phyloP scores from a whole-genome alignment of 305 asterid genomes.

The Rubia occidens region DNA sequence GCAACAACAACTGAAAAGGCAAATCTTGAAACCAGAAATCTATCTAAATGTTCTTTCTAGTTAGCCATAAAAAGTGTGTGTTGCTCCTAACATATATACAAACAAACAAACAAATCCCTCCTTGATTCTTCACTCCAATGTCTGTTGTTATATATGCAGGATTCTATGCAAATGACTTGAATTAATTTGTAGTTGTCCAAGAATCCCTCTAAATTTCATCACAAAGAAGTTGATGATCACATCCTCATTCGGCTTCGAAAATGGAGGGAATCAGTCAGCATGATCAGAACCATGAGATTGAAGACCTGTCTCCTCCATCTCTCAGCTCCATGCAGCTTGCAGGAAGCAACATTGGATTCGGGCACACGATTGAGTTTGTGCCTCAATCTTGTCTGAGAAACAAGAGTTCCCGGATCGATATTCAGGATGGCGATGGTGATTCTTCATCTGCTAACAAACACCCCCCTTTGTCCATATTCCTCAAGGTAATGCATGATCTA shows the following conservation, averaged over 20 bases:
- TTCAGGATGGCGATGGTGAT: slow-evolving; percentile 36
- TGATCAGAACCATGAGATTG: slow-evolving; percentile 46
- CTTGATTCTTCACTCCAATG: not conserved
- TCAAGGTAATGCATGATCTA: slow-evolving; percentile 39
- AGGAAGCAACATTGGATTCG: slow-evolving; percentile 45
- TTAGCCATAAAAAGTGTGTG: slow-evolving; percentile 55
- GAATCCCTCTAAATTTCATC: not conserved
- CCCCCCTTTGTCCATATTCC: slow-evolving; percentile 67
- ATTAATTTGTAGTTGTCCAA: slow-evolving; percentile 8
- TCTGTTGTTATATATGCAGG: slow-evolving; percentile 26
- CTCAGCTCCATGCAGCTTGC: slow-evolving; percentile 53
- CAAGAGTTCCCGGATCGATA: slow-evolving; percentile 51
- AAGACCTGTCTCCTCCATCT: slow-evolving; percentile 49
- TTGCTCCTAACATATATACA: slow-evolving; percentile 27
- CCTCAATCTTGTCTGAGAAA: slow-evolving; percentile 40
- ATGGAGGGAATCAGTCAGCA: slow-evolving; percentile 42
- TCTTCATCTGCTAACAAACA: slow-evolving; percentile 25
- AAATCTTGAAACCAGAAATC: slow-evolving; percentile 21
- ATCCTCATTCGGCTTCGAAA: slow-evolving; percentile 7
- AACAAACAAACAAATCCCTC: not conserved
- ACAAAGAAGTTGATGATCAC: slow-evolving; percentile 7
- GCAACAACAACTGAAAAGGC: slow-evolving; percentile 28
- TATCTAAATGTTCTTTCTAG: slow-evolving; percentile 14
- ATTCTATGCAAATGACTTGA: slow-evolving; percentile 17
- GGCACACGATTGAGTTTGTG: slow-evolving; percentile 49